Percentiles rank a stretch among this genome's conserved stretches.
phyloP scores from a whole-genome alignment of 306 rosid species.

The Senna siamea region DNA sequence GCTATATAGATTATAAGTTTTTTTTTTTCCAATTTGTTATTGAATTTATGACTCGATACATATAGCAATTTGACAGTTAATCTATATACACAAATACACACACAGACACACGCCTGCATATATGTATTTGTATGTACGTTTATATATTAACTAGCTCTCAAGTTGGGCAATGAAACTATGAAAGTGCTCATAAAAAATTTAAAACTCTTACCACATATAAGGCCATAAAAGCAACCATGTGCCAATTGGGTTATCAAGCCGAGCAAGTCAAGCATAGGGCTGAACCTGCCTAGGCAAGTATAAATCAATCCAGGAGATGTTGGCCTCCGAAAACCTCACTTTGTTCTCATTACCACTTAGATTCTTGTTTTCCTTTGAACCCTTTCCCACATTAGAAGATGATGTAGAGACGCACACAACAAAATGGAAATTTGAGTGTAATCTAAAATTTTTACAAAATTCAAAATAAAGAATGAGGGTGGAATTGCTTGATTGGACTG shows the following conservation, averaged over 20 bases:
- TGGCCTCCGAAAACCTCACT: slow-evolving; percentile 15
- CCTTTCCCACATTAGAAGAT: slow-evolving; percentile 44
- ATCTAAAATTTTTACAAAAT: slow-evolving; percentile 21
- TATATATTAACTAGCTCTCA: slow-evolving; percentile 27
- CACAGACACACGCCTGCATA: neutral
- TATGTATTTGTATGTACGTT: neutral
- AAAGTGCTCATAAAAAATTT: neutral
- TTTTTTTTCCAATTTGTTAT: neutral
- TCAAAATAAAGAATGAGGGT: slow-evolving; percentile 27
- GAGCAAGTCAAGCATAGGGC: slow-evolving; percentile 89
- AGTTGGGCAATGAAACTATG: slow-evolving; percentile 14
- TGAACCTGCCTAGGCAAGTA: slow-evolving; percentile 65
- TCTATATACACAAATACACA: neutral
- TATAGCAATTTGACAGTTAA: neutral
- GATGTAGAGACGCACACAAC: slow-evolving; percentile 54
- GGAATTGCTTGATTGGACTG: slow-evolving; percentile 32
- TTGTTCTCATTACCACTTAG: slow-evolving; percentile 35
- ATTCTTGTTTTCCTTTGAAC: slow-evolving; percentile 44
- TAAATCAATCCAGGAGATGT: slow-evolving; percentile 67
- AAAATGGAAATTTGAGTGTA: slow-evolving; percentile 42
- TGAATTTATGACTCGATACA: neutral
- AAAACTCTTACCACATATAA: slow-evolving; percentile 72
- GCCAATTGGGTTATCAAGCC: slow-evolving; percentile 93
- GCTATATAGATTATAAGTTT: no score
- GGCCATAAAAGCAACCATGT: slow-evolving; percentile 98